Base-by-base conservation (phyloP, 306 rosid species). In the Glycine tomentella region DNA sequence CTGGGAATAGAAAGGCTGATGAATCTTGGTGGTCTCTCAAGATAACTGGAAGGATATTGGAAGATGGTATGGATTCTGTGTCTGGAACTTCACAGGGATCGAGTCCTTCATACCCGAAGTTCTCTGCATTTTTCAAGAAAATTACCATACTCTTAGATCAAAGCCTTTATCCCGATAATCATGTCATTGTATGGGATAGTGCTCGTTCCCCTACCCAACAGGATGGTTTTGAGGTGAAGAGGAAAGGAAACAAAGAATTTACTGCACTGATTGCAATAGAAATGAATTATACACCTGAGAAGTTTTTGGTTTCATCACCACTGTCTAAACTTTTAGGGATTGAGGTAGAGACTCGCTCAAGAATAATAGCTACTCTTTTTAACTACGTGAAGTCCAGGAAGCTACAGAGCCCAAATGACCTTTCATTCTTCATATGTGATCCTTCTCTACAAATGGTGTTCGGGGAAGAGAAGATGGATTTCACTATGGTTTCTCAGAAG, bases 201-300 rank as follows among this genome's bases (percentile, higher is more conserved):
- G 79, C 96, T 61, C 89, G 89, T 51, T 95, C 99, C 6, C 58
- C 92, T 15, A 84, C 65, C 68, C 87, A 77, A 68, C 91, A 89
- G 11, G 99, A 95, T 20, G 99, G 99, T 64, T 90, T 93, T 88
- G 99, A 93, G 87, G 98, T 93, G 84, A 93, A 88, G 90, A 92
- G 97, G 81, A 95, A 88, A 87, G 99, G 98, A 66, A 88, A 86
- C 75, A 95, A 86, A 83, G 98, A 95, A 84, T 95, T 95, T 72
- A 81, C 86, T 46, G 92, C 94, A 17, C 68, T 75, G 50, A 84
- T 95, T 73, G 84, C 84, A 89, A 56, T 93, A 14, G 99, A 95
- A 75, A 80, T 95, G 97, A 91, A 89, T 83, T 82, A 87, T 82
- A 68, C 64, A 4, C 93, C 94, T 0, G 97, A 89, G 66, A 93